Percentiles rank a stretch among this genome's conserved stretches.
Conservation (phyloP, 2,329 filamentous ascomycete genomes). For the Phaeosphaeria sp. region DNA sequence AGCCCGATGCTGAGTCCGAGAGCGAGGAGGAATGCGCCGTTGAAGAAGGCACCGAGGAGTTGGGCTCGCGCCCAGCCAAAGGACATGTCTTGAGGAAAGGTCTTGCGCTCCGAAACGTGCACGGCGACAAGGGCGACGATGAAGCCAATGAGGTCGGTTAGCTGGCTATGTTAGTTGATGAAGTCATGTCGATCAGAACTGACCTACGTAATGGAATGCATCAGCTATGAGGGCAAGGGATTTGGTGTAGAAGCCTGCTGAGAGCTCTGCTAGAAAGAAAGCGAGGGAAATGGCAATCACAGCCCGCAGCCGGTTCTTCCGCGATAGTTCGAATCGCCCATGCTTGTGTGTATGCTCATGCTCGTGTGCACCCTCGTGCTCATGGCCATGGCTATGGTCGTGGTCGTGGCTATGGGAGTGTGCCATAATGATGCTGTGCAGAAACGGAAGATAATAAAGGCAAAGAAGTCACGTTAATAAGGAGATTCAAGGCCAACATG, state of each 20-base stretch:
- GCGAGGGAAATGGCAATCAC: conserved; percentile 56
- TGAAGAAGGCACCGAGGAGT: conserved; percentile 81
- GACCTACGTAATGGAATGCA: conserved; percentile 76
- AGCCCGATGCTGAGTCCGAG: conserved; percentile 75
- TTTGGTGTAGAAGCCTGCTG: conserved; percentile 72
- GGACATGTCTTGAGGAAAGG: conserved; percentile 66
- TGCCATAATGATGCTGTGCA: conserved; percentile 15
- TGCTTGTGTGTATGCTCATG: conserved; percentile 14
- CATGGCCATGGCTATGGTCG: neutral
- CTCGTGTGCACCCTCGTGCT: conserved; percentile 1
- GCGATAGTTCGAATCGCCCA: conserved; percentile 30
- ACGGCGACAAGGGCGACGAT: conserved; percentile 70
- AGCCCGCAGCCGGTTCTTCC: conserved; percentile 42
- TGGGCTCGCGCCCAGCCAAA: conserved; percentile 81
- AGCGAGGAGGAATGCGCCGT: conserved; percentile 76
- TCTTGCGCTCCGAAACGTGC: conserved; percentile 61
- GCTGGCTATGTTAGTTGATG: conserved; percentile 48
- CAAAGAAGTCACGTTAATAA: neutral
- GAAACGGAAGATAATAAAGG: neutral
- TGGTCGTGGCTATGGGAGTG: conserved; percentile 15
- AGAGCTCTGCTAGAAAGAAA: conserved; percentile 58
- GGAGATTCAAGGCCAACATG: neutral
- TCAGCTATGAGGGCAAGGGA: conserved; percentile 78
- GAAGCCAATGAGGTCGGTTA: conserved; percentile 76
- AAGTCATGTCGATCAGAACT: neutral